Percentiles rank a stretch among this genome's conserved stretches.
Conservation (phyloP, 2,329 filamentous ascomycete species). For the Pezicula neosporulosa region DNA sequence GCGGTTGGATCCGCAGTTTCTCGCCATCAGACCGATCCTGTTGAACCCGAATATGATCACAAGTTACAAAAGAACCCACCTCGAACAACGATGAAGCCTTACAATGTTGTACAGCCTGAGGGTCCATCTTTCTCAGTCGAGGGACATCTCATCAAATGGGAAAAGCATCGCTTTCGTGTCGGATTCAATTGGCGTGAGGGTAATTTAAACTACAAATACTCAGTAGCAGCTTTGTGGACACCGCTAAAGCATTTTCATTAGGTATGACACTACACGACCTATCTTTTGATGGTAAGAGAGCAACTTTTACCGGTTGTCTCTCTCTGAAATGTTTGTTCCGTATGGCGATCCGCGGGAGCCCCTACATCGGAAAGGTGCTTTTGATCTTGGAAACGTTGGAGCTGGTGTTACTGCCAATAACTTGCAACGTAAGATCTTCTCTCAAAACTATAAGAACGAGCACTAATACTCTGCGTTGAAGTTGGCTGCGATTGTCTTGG, state of each 20-base stretch:
- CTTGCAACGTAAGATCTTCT: conserved; percentile 35
- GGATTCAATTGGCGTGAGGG: conserved; percentile 59
- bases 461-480: not conserved
- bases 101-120: conserved; percentile 60
- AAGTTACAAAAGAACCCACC: conserved; percentile 35
- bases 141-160: conserved; percentile 42
- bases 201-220: conserved; percentile 22
- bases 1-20: conserved; percentile 37
- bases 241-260: not conserved
- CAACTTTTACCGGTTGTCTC: conserved; percentile 53
- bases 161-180: conserved; percentile 60
- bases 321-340: conserved; percentile 61
- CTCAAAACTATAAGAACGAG: not conserved
- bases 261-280: conserved; percentile 53
- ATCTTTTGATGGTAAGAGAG: conserved; percentile 54
- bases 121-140: conserved; percentile 56
- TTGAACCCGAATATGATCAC: conserved; percentile 37
- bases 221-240: not conserved
- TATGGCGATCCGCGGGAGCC: conserved; percentile 60
- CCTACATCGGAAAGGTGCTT: conserved; percentile 64
- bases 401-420: conserved; percentile 64
- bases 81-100: conserved; percentile 50
- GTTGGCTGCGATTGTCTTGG: conserved; percentile 70
- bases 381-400: conserved; percentile 66
- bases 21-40: conserved; percentile 38